phyloP scores from a whole-genome alignment of 331 rosid genomes.

The Malus hybrid region DNA sequence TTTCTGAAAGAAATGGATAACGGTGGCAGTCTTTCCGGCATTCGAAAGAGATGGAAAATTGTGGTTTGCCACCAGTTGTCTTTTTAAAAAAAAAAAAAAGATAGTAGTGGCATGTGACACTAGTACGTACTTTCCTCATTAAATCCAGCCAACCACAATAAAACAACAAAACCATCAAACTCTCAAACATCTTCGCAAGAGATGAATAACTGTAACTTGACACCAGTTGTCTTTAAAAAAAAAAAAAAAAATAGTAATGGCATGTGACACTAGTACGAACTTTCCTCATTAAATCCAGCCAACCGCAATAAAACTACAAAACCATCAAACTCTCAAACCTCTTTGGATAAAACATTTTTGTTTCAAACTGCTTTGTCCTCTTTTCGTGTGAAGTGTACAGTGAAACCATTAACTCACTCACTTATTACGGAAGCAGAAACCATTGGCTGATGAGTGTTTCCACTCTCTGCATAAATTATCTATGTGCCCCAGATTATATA shows the following conservation, averaged over 20 bases:
- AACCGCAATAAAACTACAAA: background rate
- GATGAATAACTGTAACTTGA: too few species aligned
- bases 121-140: too few species aligned
- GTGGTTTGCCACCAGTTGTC: accelerated
- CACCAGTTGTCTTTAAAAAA: too few species aligned
- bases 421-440: background rate
- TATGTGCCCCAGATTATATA: background rate
- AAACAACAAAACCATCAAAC: too few species aligned
- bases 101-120: too few species aligned
- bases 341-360: background rate
- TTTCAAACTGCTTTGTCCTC: background rate
- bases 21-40: too few species aligned
- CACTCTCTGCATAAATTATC: background rate
- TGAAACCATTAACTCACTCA: background rate
- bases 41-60: too few species aligned
- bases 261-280: background rate
- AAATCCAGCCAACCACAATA: too few species aligned
- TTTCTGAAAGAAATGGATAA: too few species aligned
- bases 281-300: background rate
- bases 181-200: too few species aligned
- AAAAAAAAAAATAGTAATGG: too few species aligned
- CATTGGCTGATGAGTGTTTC: background rate
- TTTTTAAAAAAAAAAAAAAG: too few species aligned
- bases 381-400: background rate
- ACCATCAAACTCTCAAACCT: background rate